Evolutionary conservation across 495 filamentous ascomycete genomes (phyloP).

Genomic region (Chaetomidium leptoderma): DNA sequence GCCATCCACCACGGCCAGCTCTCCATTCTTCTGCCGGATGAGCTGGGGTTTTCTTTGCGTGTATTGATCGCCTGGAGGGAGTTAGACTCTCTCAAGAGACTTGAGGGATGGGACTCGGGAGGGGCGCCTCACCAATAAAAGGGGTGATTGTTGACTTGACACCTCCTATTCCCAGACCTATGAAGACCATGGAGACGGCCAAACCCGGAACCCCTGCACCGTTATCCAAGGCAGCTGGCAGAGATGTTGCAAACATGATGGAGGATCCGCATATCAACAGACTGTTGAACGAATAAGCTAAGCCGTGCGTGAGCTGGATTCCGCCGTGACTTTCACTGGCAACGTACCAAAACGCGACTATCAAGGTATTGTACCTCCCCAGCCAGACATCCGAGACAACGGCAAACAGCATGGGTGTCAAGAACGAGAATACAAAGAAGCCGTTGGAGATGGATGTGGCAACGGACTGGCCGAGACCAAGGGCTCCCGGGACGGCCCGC

Average conservation of each 20-base stretch:
- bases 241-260: constrained; percentile 47
- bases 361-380: constrained; percentile 30
- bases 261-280: constrained; percentile 36
- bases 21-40: constrained; percentile 34
- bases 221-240: constrained; percentile 46
- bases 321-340: constrained; percentile 5
- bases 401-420: constrained; percentile 30
- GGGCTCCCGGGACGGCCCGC: constrained; percentile 32
- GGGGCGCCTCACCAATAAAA: constrained; percentile 35
- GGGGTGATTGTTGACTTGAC: constrained; percentile 53
- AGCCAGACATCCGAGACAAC: constrained; percentile 33
- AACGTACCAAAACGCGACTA: constrained; percentile 25
- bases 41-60: constrained; percentile 32
- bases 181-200: constrained; percentile 39
- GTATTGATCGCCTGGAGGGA: constrained; percentile 40
- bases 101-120: too few species aligned
- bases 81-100: too few species aligned
- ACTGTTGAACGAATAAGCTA: constrained; percentile 39
- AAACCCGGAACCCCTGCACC: constrained; percentile 44
- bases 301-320: not conserved
- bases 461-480: constrained; percentile 40
- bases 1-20: constrained; percentile 41
- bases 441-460: constrained; percentile 50
- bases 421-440: constrained; percentile 46
- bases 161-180: constrained; percentile 49